Base-by-base conservation (phyloP, 176 grass and related monocot species). In the Triticum dicoccoides region DNA sequence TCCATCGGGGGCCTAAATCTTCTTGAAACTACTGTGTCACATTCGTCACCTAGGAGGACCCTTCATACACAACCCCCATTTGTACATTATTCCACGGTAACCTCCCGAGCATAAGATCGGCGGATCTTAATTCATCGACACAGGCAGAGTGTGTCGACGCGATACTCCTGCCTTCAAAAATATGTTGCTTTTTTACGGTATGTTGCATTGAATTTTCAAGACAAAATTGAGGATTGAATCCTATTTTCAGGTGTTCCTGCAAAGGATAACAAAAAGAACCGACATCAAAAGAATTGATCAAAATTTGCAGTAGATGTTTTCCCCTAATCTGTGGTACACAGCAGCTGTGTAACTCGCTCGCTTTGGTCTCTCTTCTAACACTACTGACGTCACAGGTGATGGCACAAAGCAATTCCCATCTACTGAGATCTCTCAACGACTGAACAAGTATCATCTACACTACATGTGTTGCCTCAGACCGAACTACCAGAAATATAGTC, bases 281-380 rank as follows among this genome's bases (percentile, higher is more conserved):
- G 4, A 0, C 67, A 54, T 21, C 70, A 77, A 63, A 69, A 80
- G 27, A 87, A 83, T 45, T 25, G 9, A 80, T 85, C 86, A 91
- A 88, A 91, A 79, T 35, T 81, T 88, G 82, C 62, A 69, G 51
- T 6, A 25, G n/a, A 77, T 69, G 65, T 63, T 23, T 47, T 39
- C 14, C 63, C 52, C 89, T 85, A 81, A 85, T 3, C 54, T 14
- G 49, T 23, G 25, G 44, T 39, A 23, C 51, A 23, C 51, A 54
- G 18, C 37, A 82, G 52, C 77, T n/a, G 21, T 63, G 25, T 35
- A 84, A 37, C 33, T 25, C 51, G 9, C 24, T 17, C 80, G 32
- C 30, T 68, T 39, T 3, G 27, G 20, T 73, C 17, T 39, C 68
- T 33, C 21, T 64, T 11, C 80, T 72, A 35, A 44, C 84, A 74